Evolutionary conservation across 1,139 yeast species (phyloP), one percentile per base, ranked within the genome.

Genomic region (Candida smagusa): DNA sequence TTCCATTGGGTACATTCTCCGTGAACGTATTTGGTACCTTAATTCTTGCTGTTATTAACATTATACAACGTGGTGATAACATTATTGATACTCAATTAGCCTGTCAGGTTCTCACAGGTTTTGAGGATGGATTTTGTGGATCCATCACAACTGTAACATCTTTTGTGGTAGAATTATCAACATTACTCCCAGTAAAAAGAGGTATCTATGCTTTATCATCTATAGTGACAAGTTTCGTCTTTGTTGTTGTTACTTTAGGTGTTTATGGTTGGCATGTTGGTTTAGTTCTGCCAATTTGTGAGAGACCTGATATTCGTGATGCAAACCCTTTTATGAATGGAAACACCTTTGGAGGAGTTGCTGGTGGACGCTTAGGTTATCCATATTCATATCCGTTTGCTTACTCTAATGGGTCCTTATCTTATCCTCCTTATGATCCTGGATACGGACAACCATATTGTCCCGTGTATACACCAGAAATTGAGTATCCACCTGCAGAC

Each of bases 121-220:
- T 87, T 1, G 70, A 65, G 8, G 75, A 77, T 46, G 96, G 96
- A 0, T 83, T 80, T 44, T 83, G 92, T 54, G 96, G 95, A 0
- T 72, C 80, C 4, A 59, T 86, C 33, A 80, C 92, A 26, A 88
- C 96, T 0, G 77, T 86, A 27, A 81, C 89, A 39, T 83, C 96
- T 0, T 83, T 88, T 49, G 72, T 84, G 3, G 77, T 74, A 24
- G 96, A 89, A 54, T 56, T 86, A 30, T 66, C 67, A 46, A 65
- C 64, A 0, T 49, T 81, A 9, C 47, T 49, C 11, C 45, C 57
- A 2, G 7, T 31, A 1, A 37, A 60, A 51, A 46, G 71, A 2
- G 77, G 74, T 48, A 36, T 49, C 2, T 79, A 79, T 48, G 75
- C 68, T 0, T 21, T 54, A 4, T 34, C 44, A 0, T 68, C 79